Base-by-base conservation (phyloP, 306 rosid species). In the Astragalus membranaceus region DNA sequence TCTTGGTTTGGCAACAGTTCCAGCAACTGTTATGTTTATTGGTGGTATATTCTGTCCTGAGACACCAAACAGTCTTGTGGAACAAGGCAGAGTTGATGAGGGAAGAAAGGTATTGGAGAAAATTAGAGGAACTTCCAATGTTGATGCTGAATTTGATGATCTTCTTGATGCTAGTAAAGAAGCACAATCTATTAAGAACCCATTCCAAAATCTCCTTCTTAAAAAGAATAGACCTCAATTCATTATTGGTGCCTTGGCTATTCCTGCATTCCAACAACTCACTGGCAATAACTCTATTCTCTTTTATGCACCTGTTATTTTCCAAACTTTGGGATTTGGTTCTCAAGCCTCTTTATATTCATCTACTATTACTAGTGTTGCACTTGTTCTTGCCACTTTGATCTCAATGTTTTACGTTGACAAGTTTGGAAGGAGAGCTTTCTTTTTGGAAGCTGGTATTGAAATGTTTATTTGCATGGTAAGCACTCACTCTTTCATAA, bases 41-140 rank as follows among this genome's bases (percentile, higher is more conserved):
- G 96, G 98, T 23, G 98, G 98, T 2, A 1, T 92, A 13, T 67
- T 86, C 62, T 92, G 90, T 55, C 96, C 91, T 0, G 96, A 92
- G 85, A 92, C 98, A 48, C 98, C 98, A 0, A 92, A 92, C 81
- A 92, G 96, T 64, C 85, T 92, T 17, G 96, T 92, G 35, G 96
- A 92, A 72, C 91, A 82, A 64, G 98, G 96, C 29, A 85, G 46
- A 64, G 6, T 83, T 26, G 92, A 86, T 1, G 98, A 92, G 68
- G 98, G 60, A 50, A 84, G 95, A 79, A 64, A 20, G 20, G 82
- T 88, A 0, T 79, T 92, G 12, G 95, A 92, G 80, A 89, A 66
- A 54, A 81, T 92, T 8, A 83, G 98, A 74, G 98, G 98, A 10
- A 85, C 95, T 15, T 4, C 58, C 3, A 91, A 88, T 29, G 96